A percentile compares a stretch with the other conserved stretches of the same genome.
These are phyloP conservation scores for Pyrrhoderma lamaoense DNA, from an alignment of 1,284 basidiomycete genomes.

Conservation along the genomic window DNA sequence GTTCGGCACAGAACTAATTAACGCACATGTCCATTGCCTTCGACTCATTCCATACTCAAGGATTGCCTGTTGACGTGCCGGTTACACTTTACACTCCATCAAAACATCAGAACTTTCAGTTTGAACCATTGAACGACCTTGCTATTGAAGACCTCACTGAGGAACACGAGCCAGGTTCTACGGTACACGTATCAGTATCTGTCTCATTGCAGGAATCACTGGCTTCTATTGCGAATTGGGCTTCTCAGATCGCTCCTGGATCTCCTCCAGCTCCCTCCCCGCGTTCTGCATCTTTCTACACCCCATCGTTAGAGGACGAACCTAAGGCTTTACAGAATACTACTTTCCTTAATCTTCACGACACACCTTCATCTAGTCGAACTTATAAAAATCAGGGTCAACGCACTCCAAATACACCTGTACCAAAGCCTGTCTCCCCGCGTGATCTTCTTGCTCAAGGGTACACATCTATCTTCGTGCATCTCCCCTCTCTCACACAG, in stretches of 20 bases:
- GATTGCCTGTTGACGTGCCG: too few species aligned
- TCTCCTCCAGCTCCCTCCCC: slow-evolving; percentile 46
- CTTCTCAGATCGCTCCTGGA: slow-evolving; percentile 55
- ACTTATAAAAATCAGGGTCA: slow-evolving; percentile 8
- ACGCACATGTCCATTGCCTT: too few species aligned
- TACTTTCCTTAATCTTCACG: slow-evolving; percentile 34
- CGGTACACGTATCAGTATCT: slow-evolving; percentile 5
- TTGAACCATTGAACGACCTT: too few species aligned
- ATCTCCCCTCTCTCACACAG: slow-evolving; percentile 44
- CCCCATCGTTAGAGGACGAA: slow-evolving; percentile 21
- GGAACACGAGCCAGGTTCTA: too few species aligned
- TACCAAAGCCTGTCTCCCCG: slow-evolving; percentile 27
- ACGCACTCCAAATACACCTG: slow-evolving; percentile 21
- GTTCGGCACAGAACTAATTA: too few species aligned
- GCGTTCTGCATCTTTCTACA: slow-evolving; percentile 24
- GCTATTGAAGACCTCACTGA: too few species aligned
- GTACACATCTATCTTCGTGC: slow-evolving; percentile 58
- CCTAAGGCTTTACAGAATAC: slow-evolving; percentile 20
- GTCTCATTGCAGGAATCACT: slow-evolving; percentile 14
- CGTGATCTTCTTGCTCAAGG: slow-evolving; percentile 50
- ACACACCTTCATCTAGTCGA: slow-evolving; percentile 33
- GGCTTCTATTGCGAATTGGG: slow-evolving; percentile 46
- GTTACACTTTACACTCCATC: too few species aligned
- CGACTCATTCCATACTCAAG: too few species aligned
- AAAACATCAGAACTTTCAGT: too few species aligned